Conservation (phyloP, 768 basidiomycete genomes). For the Leccinum incarnatum region DNA sequence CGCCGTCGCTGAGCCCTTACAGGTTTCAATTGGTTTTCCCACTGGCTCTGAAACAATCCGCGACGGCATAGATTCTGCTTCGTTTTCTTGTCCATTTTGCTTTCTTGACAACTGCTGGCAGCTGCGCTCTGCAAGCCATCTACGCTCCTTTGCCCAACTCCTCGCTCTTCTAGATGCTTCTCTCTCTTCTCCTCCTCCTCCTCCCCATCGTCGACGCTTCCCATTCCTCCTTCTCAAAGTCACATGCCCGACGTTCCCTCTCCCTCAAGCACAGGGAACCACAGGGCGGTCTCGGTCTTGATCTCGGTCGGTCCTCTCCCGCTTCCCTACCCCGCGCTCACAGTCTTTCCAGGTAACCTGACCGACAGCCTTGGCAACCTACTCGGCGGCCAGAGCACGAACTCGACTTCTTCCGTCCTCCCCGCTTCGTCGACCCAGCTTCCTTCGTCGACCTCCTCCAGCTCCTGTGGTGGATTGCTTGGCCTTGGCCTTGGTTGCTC, state of each 20-base stretch:
- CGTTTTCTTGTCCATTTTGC: neutral
- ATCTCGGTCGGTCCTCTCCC: slow-evolving; percentile 5
- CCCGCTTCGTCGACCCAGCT: slow-evolving; percentile 7
- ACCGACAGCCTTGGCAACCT: neutral
- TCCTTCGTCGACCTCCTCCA: neutral
- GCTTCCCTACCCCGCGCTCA: neutral
- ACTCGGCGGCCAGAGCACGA: neutral
- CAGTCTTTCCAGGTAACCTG: neutral
- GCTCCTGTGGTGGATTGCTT: slow-evolving; percentile 19
- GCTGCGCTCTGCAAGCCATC: slow-evolving; percentile 11
- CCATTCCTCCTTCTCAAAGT: slow-evolving; percentile 39
- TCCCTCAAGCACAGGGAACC: slow-evolving; percentile 22
- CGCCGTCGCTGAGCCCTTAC: neutral
- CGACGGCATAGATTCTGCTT: neutral
- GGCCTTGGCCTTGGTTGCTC: slow-evolving; percentile 21
- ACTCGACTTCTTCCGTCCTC: slow-evolving; percentile 13
- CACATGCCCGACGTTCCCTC: slow-evolving; percentile 32
- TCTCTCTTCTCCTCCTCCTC: slow-evolving; percentile 30
- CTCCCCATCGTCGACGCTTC: slow-evolving; percentile 30
- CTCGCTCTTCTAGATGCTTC: slow-evolving; percentile 25
- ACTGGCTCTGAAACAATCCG: neutral
- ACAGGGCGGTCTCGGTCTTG: slow-evolving; percentile 11
- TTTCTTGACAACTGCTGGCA: neutral
- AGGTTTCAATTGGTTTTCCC: neutral
- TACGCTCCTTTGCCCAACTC: slow-evolving; percentile 41